These are phyloP conservation scores for Geotrichum fermentans DNA, from an alignment of 1,139 yeast species.

Conservation along the genomic window DNA sequence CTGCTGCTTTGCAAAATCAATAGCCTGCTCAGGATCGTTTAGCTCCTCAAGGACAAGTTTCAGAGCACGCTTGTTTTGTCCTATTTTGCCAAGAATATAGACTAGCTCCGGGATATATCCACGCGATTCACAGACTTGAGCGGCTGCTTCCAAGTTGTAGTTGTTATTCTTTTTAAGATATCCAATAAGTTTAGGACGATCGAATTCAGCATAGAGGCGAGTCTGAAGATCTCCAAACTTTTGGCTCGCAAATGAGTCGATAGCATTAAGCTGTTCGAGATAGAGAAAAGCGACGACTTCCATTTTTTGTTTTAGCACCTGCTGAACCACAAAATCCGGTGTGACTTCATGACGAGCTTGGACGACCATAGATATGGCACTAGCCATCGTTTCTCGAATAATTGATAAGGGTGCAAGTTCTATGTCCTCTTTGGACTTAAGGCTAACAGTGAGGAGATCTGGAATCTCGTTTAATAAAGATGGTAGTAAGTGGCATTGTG, in stretches of 20 bases:
- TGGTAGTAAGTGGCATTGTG: slow-evolving; percentile 56
- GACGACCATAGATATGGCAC: slow-evolving; percentile 54
- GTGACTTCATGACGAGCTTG: slow-evolving; percentile 60
- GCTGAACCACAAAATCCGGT: slow-evolving; percentile 47
- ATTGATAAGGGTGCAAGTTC: slow-evolving; percentile 43
- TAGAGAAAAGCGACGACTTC: slow-evolving; percentile 54
- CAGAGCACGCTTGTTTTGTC: slow-evolving; percentile 73
- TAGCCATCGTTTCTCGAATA: slow-evolving; percentile 42
- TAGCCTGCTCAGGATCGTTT: slow-evolving; percentile 75
- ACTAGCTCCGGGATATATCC: slow-evolving; percentile 66
- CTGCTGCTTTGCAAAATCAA: slow-evolving; percentile 68
- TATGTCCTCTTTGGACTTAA: slow-evolving; percentile 39
- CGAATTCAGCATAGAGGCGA: slow-evolving; percentile 57
- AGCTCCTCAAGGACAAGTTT: slow-evolving; percentile 69
- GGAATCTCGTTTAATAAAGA: slow-evolving; percentile 50
- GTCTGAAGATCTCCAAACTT: slow-evolving; percentile 66
- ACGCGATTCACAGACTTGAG: slow-evolving; percentile 54
- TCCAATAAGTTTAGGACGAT: slow-evolving; percentile 48
- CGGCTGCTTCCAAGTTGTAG: slow-evolving; percentile 68
- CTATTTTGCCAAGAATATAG: slow-evolving; percentile 74
- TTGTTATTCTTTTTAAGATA: slow-evolving; percentile 51
- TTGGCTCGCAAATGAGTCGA: slow-evolving; percentile 52
- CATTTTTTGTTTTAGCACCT: slow-evolving; percentile 42
- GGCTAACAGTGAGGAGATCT: slow-evolving; percentile 47
- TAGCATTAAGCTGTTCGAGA: slow-evolving; percentile 49